These are phyloP conservation scores for Phialophora macrospora DNA, from an alignment of 2,329 filamentous ascomycete species.

Conservation along the genomic window DNA sequence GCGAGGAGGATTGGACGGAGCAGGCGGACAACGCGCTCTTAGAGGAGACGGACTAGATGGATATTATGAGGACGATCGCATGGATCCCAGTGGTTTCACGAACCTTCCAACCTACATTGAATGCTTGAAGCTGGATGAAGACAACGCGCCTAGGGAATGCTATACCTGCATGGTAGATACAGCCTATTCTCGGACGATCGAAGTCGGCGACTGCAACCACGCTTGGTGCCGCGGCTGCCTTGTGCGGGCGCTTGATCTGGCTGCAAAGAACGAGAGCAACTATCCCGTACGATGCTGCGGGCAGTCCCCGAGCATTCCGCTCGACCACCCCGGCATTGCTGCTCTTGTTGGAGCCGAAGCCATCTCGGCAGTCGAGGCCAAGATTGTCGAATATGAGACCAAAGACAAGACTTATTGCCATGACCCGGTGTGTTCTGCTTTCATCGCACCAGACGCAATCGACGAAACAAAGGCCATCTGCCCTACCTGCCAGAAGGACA, in stretches of 20 bases:
- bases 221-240: constrained; percentile 30
- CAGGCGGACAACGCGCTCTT: background rate
- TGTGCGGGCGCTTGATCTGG: constrained; percentile 10
- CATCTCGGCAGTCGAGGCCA: constrained; percentile 47
- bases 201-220: constrained; percentile 19
- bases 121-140: constrained; percentile 16
- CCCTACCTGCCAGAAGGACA: constrained; percentile 49
- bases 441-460: constrained; percentile 50
- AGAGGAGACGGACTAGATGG: constrained; percentile 15
- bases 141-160: constrained; percentile 15
- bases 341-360: constrained; percentile 12
- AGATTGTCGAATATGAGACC: constrained; percentile 57
- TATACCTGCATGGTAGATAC: constrained; percentile 11
- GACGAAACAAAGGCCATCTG: constrained; percentile 49
- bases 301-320: constrained; percentile 4
- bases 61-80: constrained; percentile 20
- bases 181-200: constrained; percentile 1
- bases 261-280: constrained; percentile 22
- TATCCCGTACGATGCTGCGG: constrained; percentile 29
- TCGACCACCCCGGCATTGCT: constrained; percentile 6
- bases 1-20: background rate
- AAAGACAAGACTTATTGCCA: constrained; percentile 60
- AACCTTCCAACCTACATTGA: constrained; percentile 16
- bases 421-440: constrained; percentile 50
- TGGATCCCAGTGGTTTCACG: constrained; percentile 14